These are phyloP conservation scores for Saccharomycopsis sp. DNA, from an alignment of 805 yeast genomes.

Conservation along the genomic window DNA sequence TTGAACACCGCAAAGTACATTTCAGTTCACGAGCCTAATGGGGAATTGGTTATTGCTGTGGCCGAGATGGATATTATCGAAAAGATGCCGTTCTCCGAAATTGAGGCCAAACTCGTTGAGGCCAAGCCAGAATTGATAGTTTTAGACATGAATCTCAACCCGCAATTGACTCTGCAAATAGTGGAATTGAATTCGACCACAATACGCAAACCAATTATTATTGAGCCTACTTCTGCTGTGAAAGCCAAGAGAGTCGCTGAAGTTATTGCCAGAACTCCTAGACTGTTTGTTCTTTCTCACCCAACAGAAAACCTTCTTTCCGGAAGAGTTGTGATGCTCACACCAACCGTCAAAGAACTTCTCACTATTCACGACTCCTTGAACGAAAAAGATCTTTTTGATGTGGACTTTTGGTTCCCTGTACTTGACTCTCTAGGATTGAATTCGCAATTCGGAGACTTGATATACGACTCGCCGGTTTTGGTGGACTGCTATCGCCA, in stretches of 20 bases:
- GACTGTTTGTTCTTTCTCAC: conserved; percentile 36
- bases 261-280: conserved; percentile 9
- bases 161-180: conserved; percentile 34
- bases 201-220: conserved; percentile 33
- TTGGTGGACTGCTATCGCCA: conserved; percentile 26
- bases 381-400: conserved; percentile 34
- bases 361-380: conserved; percentile 47
- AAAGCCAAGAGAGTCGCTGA: conserved; percentile 49
- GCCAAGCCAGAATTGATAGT: conserved; percentile 45
- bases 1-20: conserved; percentile 62
- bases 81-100: conserved; percentile 36
- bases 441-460: conserved; percentile 39
- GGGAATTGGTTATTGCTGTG: conserved; percentile 66
- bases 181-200: conserved; percentile 22
- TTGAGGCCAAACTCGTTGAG: conserved; percentile 34
- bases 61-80: conserved; percentile 80
- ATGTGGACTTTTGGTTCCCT: conserved; percentile 69
- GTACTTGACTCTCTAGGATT: conserved; percentile 54
- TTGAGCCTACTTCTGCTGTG: conserved; percentile 74
- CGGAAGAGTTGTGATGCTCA: conserved; percentile 25
- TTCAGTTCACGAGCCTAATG: conserved; percentile 55
- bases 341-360: conserved; percentile 69
- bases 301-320: conserved; percentile 26
- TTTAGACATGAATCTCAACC: conserved; percentile 63
- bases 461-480: conserved; percentile 24